Base-by-base conservation (phyloP, 2,329 filamentous ascomycete species). In the Akanthomyces muscarius region DNA sequence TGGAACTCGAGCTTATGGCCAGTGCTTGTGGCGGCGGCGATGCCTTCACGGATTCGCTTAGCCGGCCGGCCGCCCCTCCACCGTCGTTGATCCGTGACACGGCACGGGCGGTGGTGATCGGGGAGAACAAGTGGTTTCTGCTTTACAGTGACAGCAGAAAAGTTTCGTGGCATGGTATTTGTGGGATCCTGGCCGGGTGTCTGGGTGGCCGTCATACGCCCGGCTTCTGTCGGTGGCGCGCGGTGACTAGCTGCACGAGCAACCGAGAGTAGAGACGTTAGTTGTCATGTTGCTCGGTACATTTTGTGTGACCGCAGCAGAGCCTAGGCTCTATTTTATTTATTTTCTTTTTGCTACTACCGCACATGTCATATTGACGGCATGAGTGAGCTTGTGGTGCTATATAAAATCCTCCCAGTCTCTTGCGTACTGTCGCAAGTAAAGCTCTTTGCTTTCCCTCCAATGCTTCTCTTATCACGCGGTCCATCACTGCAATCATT, bases 261-360 rank as follows among this genome's bases (percentile, higher is more conserved):
- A 23, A 33, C 8, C 54, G 38, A 41, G 38, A 41, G 5, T 3
- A 42, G 42, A 51, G 33, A 52, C 30, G 51, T 61, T 61, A 54
- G 50, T 47, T 61, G 59, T 55, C 59, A 55, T 61, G 51, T 54
- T 55, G n/a, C 21, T 54, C 59, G 51, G 42, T 41, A 8, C 16
- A 14, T 13, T 28, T 6, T 55, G 51, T 55, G 23, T 50, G 38
- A 48, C 59, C 21, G 33, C 16, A 21, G 13, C 6, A 23, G n/a
- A 25, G 23, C 23, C 18, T 36, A 48, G 28, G 38, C 16, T 11
- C 2, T 25, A 38, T 5, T 45, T 38, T 44, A 2, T 55, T 44
- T n/a, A 36, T 28, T 42, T 42, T 60, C 21, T 4, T 21, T 42
- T 42, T n/a, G 25, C 13, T 42, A 18, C 16, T 36, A n/a, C 13